Base-by-base conservation (phyloP, 2,329 filamentous ascomycete species). In the Colletotrichum viniferum region DNA sequence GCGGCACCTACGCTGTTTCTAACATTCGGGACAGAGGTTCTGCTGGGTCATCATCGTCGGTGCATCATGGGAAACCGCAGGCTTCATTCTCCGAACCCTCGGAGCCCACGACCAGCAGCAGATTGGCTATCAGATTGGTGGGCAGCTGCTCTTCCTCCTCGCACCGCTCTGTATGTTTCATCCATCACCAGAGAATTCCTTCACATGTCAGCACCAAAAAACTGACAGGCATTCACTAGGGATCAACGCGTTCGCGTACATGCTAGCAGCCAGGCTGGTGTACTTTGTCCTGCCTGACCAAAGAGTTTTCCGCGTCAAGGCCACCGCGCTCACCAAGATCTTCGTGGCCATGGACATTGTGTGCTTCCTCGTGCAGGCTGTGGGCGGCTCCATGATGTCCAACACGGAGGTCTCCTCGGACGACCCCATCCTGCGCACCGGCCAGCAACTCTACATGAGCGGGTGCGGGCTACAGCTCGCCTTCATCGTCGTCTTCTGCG, bases 281-380 rank as follows among this genome's bases (percentile, higher is more conserved):
- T 83, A 84, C 78, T 84, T 83, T 71, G 81, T 81, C 73, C 80
- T 86, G 28, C 85, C 85, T 1, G 81, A 83, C 12, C 82, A 83
- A 77, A 82, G 79, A 32, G 81, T 86, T 24, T 79, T 83, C 43
- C 81, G 83, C 12, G 78, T 85, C 61, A 83, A 80, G 34, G 82
- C 83, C 21, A 79, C 80, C 30, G 81, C 81, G 21, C 82, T 90
- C 73, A 85, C 87, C 16, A 83, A 84, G 56, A 79, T 86, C 48
- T 89, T 90, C 64, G 87, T 90, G 10, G 85, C 85, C 81, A 81
- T 88, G 38, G 87, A 89, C 76, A 77, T 89, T n/a, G 48, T 86
- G 38, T 86, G 85, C 16, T 89, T 90, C 79, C 71, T 89, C 18
- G 80, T 88, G 34, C 87, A 90, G 78, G 82, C 80, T 16, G 81